Evolutionary conservation across 1,139 yeast species (phyloP).

Genomic region (Nakaseomyces sp.): DNA sequence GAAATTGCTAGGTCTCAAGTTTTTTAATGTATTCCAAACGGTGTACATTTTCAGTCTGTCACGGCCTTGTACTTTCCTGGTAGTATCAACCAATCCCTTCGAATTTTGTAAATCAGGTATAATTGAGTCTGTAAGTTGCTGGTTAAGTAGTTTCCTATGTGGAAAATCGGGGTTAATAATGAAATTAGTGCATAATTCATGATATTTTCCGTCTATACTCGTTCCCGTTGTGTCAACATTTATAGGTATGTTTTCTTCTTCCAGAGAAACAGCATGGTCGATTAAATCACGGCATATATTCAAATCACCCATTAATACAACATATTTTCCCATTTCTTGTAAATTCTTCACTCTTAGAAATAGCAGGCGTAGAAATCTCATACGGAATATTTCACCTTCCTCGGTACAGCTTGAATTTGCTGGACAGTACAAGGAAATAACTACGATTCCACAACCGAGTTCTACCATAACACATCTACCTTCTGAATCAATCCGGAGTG

Average conservation of each 20-base stretch:
- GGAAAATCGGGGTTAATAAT: constrained; percentile 34
- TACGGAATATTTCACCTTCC: constrained; percentile 57
- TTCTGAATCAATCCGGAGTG: constrained; percentile 58
- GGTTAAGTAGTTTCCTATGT: constrained; percentile 40
- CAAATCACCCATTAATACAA: constrained; percentile 79
- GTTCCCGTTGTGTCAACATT: constrained; percentile 24
- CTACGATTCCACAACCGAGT: constrained; percentile 49
- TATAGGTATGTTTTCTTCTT: constrained; percentile 28
- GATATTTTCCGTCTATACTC: constrained; percentile 39
- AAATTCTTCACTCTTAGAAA: constrained; percentile 54
- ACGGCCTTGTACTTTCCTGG: constrained; percentile 48
- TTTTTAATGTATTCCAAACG: constrained; percentile 80
- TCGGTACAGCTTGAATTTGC: constrained; percentile 72
- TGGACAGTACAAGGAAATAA: constrained; percentile 82
- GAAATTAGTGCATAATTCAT: constrained; percentile 36
- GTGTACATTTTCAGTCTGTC: constrained; percentile 64
- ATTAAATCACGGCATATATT: constrained; percentile 72
- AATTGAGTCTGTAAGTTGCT: constrained; percentile 29
- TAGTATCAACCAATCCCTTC: constrained; percentile 49
- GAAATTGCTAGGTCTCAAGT: constrained; percentile 71
- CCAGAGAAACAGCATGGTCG: constrained; percentile 70
- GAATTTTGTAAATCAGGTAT: constrained; percentile 29
- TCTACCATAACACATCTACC: constrained; percentile 78
- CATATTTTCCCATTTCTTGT: constrained; percentile 47
- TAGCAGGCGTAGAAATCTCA: constrained; percentile 48